A percentile compares a stretch with the other conserved stretches of the same genome.
Evolutionary conservation across 2,329 filamentous ascomycete species (phyloP).

Genomic region (Ophiostoma piceae): DNA sequence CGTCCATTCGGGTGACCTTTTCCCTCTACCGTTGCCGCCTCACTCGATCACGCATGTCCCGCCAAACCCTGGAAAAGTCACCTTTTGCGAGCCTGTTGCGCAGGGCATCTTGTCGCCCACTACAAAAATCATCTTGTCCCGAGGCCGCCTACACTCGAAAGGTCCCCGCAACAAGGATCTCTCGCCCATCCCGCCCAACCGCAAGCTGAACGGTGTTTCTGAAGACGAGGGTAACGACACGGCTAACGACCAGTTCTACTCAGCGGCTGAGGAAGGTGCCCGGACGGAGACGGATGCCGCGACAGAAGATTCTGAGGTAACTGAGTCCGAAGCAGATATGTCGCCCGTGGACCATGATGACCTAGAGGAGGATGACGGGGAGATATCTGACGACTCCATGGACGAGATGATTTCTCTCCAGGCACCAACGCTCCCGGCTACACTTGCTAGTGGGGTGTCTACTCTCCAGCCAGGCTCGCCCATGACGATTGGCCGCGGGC

Average conservation of each 20-base stretch:
- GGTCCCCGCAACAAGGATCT: conserved; percentile 32
- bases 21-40: conserved; percentile 68
- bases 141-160: conserved; percentile 53
- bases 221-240: conserved; percentile 68
- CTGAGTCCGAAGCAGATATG: conserved; percentile 52
- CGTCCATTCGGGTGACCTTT: conserved; percentile 77
- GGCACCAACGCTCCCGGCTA: conserved; percentile 70
- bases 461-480: conserved; percentile 77
- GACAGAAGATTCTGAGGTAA: conserved; percentile 33
- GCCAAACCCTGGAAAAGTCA: conserved; percentile 77
- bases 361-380: conserved; percentile 67
- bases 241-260: conserved; percentile 86
- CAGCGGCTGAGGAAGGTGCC: conserved; percentile 75
- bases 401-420: conserved; percentile 91
- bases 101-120: conserved; percentile 73
- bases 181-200: conserved; percentile 44
- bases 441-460: conserved; percentile 72
- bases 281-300: conserved; percentile 56
- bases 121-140: conserved; percentile 79
- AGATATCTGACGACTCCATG: conserved; percentile 80
- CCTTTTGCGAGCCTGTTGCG: conserved; percentile 88
- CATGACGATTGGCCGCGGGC: conserved; percentile 62
- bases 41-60: conserved; percentile 84
- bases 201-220: conserved; percentile 53
- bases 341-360: conserved; percentile 66